Base-by-base conservation (phyloP, 306 rosid genomes). In the Citrullus amarus region DNA sequence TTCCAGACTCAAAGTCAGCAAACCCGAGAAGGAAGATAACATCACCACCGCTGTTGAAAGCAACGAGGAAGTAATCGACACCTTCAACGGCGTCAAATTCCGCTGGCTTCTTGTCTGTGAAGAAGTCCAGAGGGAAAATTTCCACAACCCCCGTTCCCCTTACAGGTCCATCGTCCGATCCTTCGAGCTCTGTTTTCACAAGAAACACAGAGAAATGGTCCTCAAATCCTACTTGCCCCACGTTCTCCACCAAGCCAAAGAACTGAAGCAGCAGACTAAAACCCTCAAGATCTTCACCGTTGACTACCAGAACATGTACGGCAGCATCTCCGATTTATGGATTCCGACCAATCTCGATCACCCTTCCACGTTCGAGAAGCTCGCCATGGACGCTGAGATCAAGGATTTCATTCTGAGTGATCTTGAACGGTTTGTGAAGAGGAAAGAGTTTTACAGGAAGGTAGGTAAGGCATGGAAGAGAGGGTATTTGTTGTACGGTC, bases 381-480 rank as follows among this genome's bases (percentile, higher is more conserved):
- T 93, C 17, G 95, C 98, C 3, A 28, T 91, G 79, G 93, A 91
- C 48, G 18, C 79, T 0, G 84, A 84, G 22, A 74, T 85, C 17
- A 87, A 84, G 80, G 78, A 78, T 9, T 86, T 88, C 34, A 82
- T 93, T 32, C 25, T 85, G 14, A 79, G 36, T 13, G 98, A 93
- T 58, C 85, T 93, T 3, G 38, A 84, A 51, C 70, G 84, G 58
- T 93, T 93, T 15, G 63, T 89, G 68, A 50, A 3, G 87, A 91
- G 96, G 86, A 91, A 81, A 34, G 95, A 86, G 0, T 87, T 82
- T 77, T 93, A 89, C 56, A 82, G 85, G 61, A 82, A 84, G 32
- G 89, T 91, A 4, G 98, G 98, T 13, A 91, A 90, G 82, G 95
- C 93, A 0, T 91, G 97, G 97, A 93, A 93, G 81, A 84, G 98